Base-by-base conservation (phyloP, 1,139 yeast species). In the Eremothecium sinecaudum region DNA sequence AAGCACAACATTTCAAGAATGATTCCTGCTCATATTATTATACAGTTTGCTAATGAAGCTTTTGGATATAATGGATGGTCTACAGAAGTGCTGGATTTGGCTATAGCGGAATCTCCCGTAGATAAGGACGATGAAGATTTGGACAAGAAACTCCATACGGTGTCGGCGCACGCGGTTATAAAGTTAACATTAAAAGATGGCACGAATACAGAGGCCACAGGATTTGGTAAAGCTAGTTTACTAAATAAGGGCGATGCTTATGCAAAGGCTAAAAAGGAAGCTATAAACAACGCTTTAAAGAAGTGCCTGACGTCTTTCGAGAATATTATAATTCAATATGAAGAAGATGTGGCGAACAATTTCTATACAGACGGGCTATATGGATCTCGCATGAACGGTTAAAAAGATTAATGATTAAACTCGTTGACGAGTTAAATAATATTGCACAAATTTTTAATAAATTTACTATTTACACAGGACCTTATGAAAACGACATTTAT, bases 41-140 rank as follows among this genome's bases (percentile, higher is more conserved):
- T 53, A 9, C 46, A 49, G 25, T 50, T 41, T 36, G 56, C 57
- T 4, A 55, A 56, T 29, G 57, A 53, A 31, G 34, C 47, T 3
- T 55, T 57, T 39, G 60, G 60, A 1, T 53, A 39, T 34, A 53
- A 54, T 31, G 62, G 62, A 1, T 57, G 59, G 58, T 38, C 36
- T 23, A 44, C 48, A 37, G 58, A 53, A 22, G 45, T 57, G 5
- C 11, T 47, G 10, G 41, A 46, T 16, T 33, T 53, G 4, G 26
- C 34, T 18, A 12, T 10, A 15, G 23, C 22, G n/a, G 42, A 35
- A 18, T 17, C n/a, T 15, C 20, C 28, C 5, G 26, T 18, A 14
- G 33, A 28, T 5, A 30, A 29, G 10, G 29, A 32, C n/a, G 32
- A 23, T 5, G 34, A 18, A 6, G 18, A 35, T 9, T 28, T 28